Base-by-base conservation (phyloP, 371 early-diverging fungal species). In the Mortierella sp. region DNA sequence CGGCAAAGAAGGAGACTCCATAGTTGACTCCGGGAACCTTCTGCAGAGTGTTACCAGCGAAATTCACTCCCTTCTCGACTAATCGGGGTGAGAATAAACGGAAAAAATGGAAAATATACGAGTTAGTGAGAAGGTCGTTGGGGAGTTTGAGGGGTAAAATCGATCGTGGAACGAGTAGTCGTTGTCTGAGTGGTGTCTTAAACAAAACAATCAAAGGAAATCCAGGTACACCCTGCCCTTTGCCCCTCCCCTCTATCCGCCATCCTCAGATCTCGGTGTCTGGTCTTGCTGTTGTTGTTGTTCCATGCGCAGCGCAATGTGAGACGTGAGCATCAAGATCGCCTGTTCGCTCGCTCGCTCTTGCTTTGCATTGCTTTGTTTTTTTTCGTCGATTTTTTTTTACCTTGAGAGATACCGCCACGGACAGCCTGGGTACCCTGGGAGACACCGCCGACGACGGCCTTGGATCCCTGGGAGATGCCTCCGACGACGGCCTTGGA, bases 1-100 rank as follows among this genome's bases (percentile, higher is more conserved):
- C 85, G 29, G 74, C 53, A 69, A 85, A 74, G 68, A 85, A 85
- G 24, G 84, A 79, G 48, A 84, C 79, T n/a, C 84, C 84, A 43
- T 79, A 70, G 73, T 70, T 75, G 66, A 81, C 77, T 34, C 70
- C 82, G 5, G 82, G 82, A 3, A 77, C 82, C 63, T 74, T 81
- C 71, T 2, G 64, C 64, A 81, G 26, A 34, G 29, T 63, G 26
- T 47, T 68, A 34, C 82, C 77, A 7, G 71, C 82, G 5, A 68
- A 68, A 34, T 44, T 68, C 40, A 81, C 82, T 14, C 82, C 82
- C 66, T 74, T 77, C 52, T 81, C 82, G 37, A 81, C 82, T 76
- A 66, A 19, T 13, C 29, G n/a, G n/a, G 26, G 47, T 26, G 11
- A 67, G 9, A n/a, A 43, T 16, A 37, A 41, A 45, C 45, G 40